These are phyloP conservation scores for Exophiala xenobiotica DNA, from an alignment of 2,329 filamentous ascomycete species.

Conservation along the genomic window DNA sequence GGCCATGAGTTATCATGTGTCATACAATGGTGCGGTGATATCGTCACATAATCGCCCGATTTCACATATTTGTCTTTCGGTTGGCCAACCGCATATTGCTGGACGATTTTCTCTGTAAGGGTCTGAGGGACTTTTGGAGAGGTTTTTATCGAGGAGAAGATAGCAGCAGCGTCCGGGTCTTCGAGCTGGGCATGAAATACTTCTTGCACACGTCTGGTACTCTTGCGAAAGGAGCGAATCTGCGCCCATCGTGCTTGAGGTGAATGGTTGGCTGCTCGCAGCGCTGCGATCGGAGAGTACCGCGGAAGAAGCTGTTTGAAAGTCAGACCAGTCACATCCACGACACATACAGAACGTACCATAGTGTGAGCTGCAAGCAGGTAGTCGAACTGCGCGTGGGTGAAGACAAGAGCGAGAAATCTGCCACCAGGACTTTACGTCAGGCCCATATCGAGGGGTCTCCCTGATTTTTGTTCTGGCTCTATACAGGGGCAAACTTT, in stretches of 20 bases:
- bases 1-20: conserved; percentile 84
- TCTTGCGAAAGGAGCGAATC: conserved; percentile 9
- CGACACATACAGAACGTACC: not conserved
- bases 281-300: not conserved
- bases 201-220: conserved; percentile 39
- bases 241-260: conserved; percentile 2
- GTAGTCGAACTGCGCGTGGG: not conserved
- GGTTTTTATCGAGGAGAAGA: conserved; percentile 72
- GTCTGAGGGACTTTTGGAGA: conserved; percentile 64
- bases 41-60: conserved; percentile 78
- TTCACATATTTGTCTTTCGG: conserved; percentile 71
- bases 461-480: too few species aligned
- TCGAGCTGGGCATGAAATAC: conserved; percentile 66
- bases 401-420: too few species aligned
- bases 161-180: conserved; percentile 62
- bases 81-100: conserved; percentile 74
- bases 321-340: not conserved
- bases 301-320: conserved; percentile 3
- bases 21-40: conserved; percentile 73
- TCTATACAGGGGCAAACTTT: too few species aligned
- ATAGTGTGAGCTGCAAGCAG: not conserved
- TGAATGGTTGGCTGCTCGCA: conserved; percentile 1
- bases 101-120: conserved; percentile 89
- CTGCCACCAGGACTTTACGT: too few species aligned
- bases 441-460: too few species aligned